Base-by-base conservation (phyloP, 2,329 filamentous ascomycete genomes). In the Aureobasidium sp. region DNA sequence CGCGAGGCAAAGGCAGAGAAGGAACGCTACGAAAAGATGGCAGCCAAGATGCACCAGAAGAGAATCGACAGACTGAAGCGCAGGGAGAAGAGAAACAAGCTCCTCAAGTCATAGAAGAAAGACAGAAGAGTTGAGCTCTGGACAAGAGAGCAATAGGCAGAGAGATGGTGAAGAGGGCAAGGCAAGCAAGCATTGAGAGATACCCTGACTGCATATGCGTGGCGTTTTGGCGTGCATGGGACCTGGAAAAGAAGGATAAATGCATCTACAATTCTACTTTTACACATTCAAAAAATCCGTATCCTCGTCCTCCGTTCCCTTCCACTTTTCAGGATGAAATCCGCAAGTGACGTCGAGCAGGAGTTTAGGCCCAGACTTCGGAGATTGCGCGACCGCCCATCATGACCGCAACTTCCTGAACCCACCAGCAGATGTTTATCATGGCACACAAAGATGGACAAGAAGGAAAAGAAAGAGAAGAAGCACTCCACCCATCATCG, bases 21-120 rank as follows among this genome's bases (percentile, higher is more conserved):
- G 76, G 91, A 92, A 71, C 82, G 93, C 68, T 97, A 93, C 73
- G 90, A 91, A 75, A 90, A 92, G 80, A 85, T 99, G 85, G 93
- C 91, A 23, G 90, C 91, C 78, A 97, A 94, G 80, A 97, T 99
- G 94, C 93, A 97, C 79, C 86, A 85, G 77, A 97, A 96, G 82
- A 84, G 92, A 65, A 88, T 97, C 13, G 94, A 99, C 78, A 85
- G 94, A 69, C 77, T 96, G 76, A 96, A 91, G 86, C 85, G 92
- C 72, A 89, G 91, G 76, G 94, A 99, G 81, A 97, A 97, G 87
- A 86, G 94, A 73, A 99, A 93, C 77, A 94, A 93, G 79, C 78
- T 91, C 73, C 70, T 82, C 64, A 80, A 80, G 68, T 80, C 79
- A 37, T 80, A 60, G 57, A 42, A 3, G n/a, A 36, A 5, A 26